Conservation (phyloP, 2,329 filamentous ascomycete species). For the Xylariaceae sp. region DNA sequence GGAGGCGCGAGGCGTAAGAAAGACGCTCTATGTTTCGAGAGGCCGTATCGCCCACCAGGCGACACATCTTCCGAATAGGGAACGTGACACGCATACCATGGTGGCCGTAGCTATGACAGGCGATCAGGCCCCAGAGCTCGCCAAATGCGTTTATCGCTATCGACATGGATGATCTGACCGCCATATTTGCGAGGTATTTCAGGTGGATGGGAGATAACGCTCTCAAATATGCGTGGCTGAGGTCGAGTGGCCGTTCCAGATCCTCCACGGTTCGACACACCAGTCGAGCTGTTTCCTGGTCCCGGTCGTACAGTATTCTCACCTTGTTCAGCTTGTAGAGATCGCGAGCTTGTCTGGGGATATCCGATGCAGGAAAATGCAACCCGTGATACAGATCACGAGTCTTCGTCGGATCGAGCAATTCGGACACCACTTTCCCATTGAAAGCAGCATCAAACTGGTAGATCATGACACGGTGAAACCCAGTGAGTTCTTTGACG, state of each 20-base stretch:
- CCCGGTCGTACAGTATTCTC: constrained; percentile 78
- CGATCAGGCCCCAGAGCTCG: constrained; percentile 82
- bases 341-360: constrained; percentile 79
- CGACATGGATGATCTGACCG: constrained; percentile 89
- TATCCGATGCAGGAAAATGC: constrained; percentile 84
- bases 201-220: constrained; percentile 89
- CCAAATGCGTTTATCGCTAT: constrained; percentile 84
- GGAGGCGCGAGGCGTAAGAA: constrained; percentile 77
- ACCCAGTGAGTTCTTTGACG: constrained; percentile 83
- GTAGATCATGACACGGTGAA: constrained; percentile 89
- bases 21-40: constrained; percentile 83
- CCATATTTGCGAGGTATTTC: constrained; percentile 85
- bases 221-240: constrained; percentile 77
- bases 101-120: constrained; percentile 74
- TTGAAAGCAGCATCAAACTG: constrained; percentile 82
- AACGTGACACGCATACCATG: constrained; percentile 87
- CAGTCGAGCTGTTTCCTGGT: constrained; percentile 71
- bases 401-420: constrained; percentile 74
- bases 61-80: constrained; percentile 87
- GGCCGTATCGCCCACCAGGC: constrained; percentile 77
- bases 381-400: constrained; percentile 82
- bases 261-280: constrained; percentile 74
- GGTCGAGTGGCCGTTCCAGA: constrained; percentile 68
- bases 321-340: constrained; percentile 89
- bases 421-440: constrained; percentile 79